phyloP scores from a whole-genome alignment of 2,329 filamentous ascomycete genomes.

The Trichoderma sp. region DNA sequence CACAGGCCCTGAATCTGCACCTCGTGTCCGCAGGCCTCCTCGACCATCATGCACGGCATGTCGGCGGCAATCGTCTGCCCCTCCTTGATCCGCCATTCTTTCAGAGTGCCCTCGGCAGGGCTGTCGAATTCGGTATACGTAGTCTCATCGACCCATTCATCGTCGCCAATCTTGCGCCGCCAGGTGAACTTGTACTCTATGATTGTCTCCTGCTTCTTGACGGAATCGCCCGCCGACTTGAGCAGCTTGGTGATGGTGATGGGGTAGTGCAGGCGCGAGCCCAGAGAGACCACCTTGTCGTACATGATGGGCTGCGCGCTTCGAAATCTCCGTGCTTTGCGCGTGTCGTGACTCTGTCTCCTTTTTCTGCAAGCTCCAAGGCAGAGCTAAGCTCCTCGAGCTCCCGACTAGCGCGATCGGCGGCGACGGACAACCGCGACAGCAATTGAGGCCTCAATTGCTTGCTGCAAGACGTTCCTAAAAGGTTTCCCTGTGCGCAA shows the following conservation, averaged over 20 bases:
- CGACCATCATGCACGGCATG: slow-evolving; percentile 66
- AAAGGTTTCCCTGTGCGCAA: slow-evolving; percentile 32
- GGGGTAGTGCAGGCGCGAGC: slow-evolving; percentile 77
- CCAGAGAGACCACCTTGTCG: slow-evolving; percentile 49
- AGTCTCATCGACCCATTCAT: slow-evolving; percentile 59
- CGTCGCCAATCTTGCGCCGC: slow-evolving; percentile 72
- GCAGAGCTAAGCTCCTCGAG: slow-evolving; percentile 7
- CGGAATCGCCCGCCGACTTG: slow-evolving; percentile 69
- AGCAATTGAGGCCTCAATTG: slow-evolving; percentile 7
- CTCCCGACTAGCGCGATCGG: slow-evolving; percentile 11
- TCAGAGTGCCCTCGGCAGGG: slow-evolving; percentile 75
- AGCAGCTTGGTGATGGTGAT: slow-evolving; percentile 87
- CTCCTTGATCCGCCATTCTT: slow-evolving; percentile 70
- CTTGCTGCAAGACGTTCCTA: slow-evolving; percentile 27
- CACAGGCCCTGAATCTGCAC: slow-evolving; percentile 90
- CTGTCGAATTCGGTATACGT: slow-evolving; percentile 77
- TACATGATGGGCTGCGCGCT: slow-evolving; percentile 31
- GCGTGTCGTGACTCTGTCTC: slow-evolving; percentile 1
- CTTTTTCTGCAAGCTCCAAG: background rate
- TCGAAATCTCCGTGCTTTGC: slow-evolving; percentile 1
- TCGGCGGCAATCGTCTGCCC: slow-evolving; percentile 63
- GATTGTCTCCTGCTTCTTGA: slow-evolving; percentile 73
- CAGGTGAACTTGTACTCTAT: slow-evolving; percentile 87
- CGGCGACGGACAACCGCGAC: slow-evolving; percentile 3
- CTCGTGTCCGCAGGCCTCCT: slow-evolving; percentile 88